phyloP scores from a whole-genome alignment of 768 basidiomycete genomes.

The Suillus weaverae region DNA sequence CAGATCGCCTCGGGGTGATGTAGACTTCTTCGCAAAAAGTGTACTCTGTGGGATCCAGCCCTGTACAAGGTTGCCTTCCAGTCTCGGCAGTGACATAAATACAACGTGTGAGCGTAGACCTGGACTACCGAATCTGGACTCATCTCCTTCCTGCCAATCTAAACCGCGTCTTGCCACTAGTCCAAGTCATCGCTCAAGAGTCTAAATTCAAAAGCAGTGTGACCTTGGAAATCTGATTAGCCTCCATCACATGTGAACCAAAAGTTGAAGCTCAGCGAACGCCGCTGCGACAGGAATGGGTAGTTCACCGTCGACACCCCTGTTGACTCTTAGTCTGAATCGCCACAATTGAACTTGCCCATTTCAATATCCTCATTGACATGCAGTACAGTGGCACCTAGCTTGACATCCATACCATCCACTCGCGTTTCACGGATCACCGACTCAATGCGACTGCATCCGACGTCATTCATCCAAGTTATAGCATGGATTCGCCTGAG shows the following conservation, averaged over 20 bases:
- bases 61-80: conserved; percentile 32
- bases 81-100: conserved; percentile 38
- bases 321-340: no score
- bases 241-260: conserved; percentile 14
- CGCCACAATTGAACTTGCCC: not conserved
- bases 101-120: conserved; percentile 35
- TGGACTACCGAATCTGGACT: conserved; percentile 12
- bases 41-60: conserved; percentile 35
- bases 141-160: conserved; percentile 27
- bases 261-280: conserved; percentile 2
- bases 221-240: conserved; percentile 38
- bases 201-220: conserved; percentile 37
- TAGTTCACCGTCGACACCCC: not conserved
- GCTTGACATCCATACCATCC: not conserved
- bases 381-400: not conserved
- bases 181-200: conserved; percentile 25
- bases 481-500: not conserved
- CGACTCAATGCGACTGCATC: not conserved
- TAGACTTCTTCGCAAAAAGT: conserved; percentile 33
- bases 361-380: not conserved
- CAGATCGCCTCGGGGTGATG: conserved; percentile 46
- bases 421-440: conserved; percentile 1
- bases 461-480: not conserved
- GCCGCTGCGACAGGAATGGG: not conserved
- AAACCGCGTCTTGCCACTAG: conserved; percentile 8